phyloP scores from a whole-genome alignment of 768 basidiomycete genomes.

The Austroboletus festivus region DNA sequence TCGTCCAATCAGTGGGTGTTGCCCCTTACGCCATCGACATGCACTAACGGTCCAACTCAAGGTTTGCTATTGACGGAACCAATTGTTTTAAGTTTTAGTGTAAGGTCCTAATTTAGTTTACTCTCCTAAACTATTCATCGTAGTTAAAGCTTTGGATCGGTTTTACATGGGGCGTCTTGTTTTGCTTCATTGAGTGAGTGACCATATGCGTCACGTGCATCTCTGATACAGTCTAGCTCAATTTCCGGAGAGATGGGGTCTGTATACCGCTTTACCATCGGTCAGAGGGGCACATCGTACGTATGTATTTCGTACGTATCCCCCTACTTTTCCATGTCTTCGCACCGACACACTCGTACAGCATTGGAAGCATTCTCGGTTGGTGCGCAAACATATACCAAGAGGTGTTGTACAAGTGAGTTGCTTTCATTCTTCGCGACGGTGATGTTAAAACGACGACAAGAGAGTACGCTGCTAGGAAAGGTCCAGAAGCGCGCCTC shows the following conservation, averaged over 20 bases:
- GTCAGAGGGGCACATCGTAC: conserved; percentile 60
- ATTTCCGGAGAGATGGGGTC: conserved; percentile 52
- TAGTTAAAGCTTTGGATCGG: conserved; percentile 59
- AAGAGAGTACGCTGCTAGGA: conserved; percentile 28
- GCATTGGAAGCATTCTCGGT: conserved; percentile 54
- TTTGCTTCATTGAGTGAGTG: conserved; percentile 58
- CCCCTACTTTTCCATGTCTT: background rate
- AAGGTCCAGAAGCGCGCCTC: conserved; percentile 58
- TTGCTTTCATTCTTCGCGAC: background rate
- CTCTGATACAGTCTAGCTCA: conserved; percentile 38
- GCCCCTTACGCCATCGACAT: background rate
- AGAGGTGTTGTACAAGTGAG: conserved; percentile 49
- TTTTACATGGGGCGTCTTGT: conserved; percentile 75
- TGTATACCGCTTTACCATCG: conserved; percentile 58
- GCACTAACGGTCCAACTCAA: conserved; percentile 5
- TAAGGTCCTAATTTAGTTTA: conserved; percentile 30
- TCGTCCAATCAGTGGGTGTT: conserved; percentile 63
- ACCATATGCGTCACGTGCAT: background rate
- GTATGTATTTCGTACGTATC: conserved; percentile 48
- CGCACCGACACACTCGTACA: conserved; percentile 24
- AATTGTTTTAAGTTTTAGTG: conserved; percentile 69
- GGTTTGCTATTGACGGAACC: conserved; percentile 48
- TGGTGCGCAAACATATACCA: conserved; percentile 45
- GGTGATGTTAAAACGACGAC: conserved; percentile 7
- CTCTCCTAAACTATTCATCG: conserved; percentile 3